Evolutionary conservation across 2,329 filamentous ascomycete genomes (phyloP).

Genomic region (Trichoderma endophyticum): DNA sequence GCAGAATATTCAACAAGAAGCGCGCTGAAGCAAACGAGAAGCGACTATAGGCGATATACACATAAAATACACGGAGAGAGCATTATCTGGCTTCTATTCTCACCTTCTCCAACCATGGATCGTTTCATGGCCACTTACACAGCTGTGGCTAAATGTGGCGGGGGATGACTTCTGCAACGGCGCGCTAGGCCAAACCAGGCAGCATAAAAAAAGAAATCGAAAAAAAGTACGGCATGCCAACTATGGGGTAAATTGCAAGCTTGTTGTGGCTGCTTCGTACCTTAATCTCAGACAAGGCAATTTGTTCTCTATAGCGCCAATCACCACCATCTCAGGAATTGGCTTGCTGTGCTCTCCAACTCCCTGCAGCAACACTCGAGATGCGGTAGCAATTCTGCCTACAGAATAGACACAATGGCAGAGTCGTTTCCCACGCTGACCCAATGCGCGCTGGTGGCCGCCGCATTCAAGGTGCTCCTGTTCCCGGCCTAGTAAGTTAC

Average conservation of each 20-base stretch:
- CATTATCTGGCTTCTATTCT: slow-evolving; percentile 5
- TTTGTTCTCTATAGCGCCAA: slow-evolving; percentile 5
- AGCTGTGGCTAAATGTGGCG: slow-evolving; percentile 18
- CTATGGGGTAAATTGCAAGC: slow-evolving; percentile 3
- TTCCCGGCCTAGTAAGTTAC: slow-evolving; percentile 84
- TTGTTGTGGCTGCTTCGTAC: neutral
- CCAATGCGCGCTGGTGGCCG: slow-evolving; percentile 82
- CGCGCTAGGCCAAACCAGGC: neutral
- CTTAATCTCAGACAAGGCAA: neutral
- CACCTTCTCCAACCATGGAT: neutral
- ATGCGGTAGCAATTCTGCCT: slow-evolving; percentile 14
- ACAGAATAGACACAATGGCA: slow-evolving; percentile 55
- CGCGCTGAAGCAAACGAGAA: neutral
- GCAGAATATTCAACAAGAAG: neutral
- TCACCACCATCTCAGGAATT: neutral
- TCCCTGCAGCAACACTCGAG: neutral
- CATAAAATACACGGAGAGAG: neutral
- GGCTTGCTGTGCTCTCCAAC: neutral
- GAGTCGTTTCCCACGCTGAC: slow-evolving; percentile 81
- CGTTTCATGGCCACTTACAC: slow-evolving; percentile 9
- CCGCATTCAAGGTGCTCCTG: slow-evolving; percentile 85
- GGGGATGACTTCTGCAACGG: neutral
- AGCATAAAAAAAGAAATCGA: neutral
- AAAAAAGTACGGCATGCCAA: neutral
- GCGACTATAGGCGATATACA: neutral